A percentile compares a stretch with the other conserved stretches of the same genome.
Evolutionary conservation across 768 basidiomycete genomes (phyloP).

Genomic region (Naganishia friedmannii): DNA sequence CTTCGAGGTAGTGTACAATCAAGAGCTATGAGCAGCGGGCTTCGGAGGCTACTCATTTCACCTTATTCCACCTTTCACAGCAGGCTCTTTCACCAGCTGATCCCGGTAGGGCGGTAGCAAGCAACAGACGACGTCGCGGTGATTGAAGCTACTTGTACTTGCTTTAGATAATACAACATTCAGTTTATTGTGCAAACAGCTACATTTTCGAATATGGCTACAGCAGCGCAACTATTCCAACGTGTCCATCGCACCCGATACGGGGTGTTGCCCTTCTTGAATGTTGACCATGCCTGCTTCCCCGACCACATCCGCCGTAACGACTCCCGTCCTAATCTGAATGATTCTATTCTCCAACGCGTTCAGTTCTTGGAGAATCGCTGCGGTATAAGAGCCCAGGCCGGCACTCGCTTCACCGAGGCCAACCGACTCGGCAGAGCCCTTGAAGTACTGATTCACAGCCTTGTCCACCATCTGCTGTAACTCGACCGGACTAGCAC

Average conservation of each 20-base stretch:
- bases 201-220: no score
- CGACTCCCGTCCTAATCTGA: slow-evolving; percentile 1
- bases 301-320: slow-evolving; percentile 46
- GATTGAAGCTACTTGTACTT: no score
- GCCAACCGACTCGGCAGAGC: neutral
- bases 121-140: no score
- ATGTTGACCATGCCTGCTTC: slow-evolving; percentile 50
- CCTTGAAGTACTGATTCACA: slow-evolving; percentile 22
- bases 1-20: no score
- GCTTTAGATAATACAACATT: neutral
- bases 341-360: slow-evolving; percentile 22
- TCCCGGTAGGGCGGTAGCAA: no score
- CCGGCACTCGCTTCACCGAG: neutral
- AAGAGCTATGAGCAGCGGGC: no score
- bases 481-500: neutral
- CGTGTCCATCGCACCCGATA: slow-evolving; percentile 6
- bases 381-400: neutral
- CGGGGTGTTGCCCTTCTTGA: neutral
- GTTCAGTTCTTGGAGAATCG: slow-evolving; percentile 7
- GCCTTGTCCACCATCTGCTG: slow-evolving; percentile 9
- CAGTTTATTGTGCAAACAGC: no score
- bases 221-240: neutral
- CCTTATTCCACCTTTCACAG: no score
- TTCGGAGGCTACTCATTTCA: no score
- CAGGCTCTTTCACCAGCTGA: no score